Base-by-base conservation (phyloP, 495 filamentous ascomycete species). In the Letharia columbiana region DNA sequence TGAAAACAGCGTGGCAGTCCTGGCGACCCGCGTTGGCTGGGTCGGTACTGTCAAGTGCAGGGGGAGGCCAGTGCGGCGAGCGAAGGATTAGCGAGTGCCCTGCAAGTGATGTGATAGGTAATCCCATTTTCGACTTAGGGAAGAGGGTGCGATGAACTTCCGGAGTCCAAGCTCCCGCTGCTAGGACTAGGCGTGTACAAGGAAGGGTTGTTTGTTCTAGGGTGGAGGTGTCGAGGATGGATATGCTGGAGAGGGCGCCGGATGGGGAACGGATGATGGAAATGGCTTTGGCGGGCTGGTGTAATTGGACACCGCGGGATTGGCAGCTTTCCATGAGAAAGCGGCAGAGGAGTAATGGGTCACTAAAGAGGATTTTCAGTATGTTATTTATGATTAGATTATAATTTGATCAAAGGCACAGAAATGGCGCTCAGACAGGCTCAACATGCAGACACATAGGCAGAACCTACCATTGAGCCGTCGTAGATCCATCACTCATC, bases 121-220 rank as follows among this genome's bases (percentile, higher is more conserved):
- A 63, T 39, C 74, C 72, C 20, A 78, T 62, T 18, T 70, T 69
- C 1, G 85, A 80, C 3, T 74, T 68, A 1, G 84, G 86, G 71
- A 94, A 92, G 23, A 94, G 79, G 4, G 75, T 77, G 18, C 71
- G 62, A 71, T 90, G 87, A 15, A 89, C 86, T 18, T 73, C 68
- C 0, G 81, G 78, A 2, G 87, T 87, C 90, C 90, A 94, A 0
- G 84, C 80, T 20, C 90, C 89, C 0, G 87, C 83, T 3, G 88
- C 75, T 66, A 94, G 78, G 20, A 91, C 72, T 31, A 94, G 61
- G 76, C 80, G 60, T 73, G 81, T 76, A 81, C 88, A 65, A 73
- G 81, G 72, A 31, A 79, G 57, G 10, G 61, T 71, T 18, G 66
- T 71, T 44, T 71, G 68, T 20, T 66, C 57, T 42, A 73, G 63